Percentiles rank a stretch among this genome's conserved stretches.
These are phyloP conservation scores for Hypoxylon sp. DNA, from an alignment of 2,329 filamentous ascomycete species.

Conservation along the genomic window DNA sequence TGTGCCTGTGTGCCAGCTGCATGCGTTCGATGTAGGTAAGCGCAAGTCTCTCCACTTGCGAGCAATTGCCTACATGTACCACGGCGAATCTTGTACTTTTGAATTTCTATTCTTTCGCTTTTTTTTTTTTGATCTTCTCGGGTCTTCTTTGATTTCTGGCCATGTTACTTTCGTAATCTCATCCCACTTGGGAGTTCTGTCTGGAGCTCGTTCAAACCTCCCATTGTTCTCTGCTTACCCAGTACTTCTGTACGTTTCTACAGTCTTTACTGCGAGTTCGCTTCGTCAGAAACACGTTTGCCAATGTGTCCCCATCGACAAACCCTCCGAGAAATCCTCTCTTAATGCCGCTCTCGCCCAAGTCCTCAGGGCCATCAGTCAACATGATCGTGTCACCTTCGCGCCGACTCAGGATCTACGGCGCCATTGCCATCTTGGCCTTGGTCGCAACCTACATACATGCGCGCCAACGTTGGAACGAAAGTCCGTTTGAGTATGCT, in stretches of 20 bases:
- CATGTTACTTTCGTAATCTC: conserved; percentile 28
- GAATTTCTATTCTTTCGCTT: conserved; percentile 10
- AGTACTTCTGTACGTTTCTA: conserved; percentile 13
- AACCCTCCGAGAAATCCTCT: conserved; percentile 19
- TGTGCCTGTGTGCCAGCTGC: conserved; percentile 4
- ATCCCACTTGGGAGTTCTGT: conserved; percentile 30
- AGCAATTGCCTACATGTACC: conserved; percentile 14
- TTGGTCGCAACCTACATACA: conserved; percentile 49
- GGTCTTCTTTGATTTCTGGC: conserved; percentile 27
- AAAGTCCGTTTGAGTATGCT: conserved; percentile 51
- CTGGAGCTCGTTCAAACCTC: conserved; percentile 14
- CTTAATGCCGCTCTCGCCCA: conserved; percentile 25
- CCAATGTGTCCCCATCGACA: conserved; percentile 28
- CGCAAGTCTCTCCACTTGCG: conserved; percentile 31
- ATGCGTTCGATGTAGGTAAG: conserved; percentile 23
- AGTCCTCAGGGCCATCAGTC: conserved; percentile 1
- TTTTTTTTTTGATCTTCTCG: conserved; percentile 19
- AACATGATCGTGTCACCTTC: conserved; percentile 54
- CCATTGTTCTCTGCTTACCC: conserved; percentile 1
- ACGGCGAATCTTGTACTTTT: conserved; percentile 14
- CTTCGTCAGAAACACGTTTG: conserved; percentile 8
- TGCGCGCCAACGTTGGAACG: conserved; percentile 49
- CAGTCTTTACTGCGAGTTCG: background rate
- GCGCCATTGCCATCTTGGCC: conserved; percentile 46
- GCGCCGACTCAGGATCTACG: conserved; percentile 52